Conservation (phyloP, 768 basidiomycete species). For the Termitomyces sp. region DNA sequence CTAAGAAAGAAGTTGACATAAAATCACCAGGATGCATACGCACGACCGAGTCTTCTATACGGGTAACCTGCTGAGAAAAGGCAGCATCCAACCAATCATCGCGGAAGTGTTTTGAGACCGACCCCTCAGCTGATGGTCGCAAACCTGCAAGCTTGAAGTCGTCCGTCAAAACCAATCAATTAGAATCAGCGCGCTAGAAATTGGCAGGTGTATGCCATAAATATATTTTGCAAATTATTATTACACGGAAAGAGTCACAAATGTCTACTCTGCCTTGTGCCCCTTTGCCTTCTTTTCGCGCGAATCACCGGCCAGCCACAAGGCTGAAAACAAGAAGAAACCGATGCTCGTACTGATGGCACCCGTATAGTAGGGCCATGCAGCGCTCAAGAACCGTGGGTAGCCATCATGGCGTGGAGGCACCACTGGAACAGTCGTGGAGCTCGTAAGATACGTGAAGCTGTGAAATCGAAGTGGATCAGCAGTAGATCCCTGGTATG, state of each 20-base stretch:
- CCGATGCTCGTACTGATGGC: conserved; percentile 86
- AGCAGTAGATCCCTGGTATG: neutral
- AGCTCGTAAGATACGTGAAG: conserved; percentile 70
- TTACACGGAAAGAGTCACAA: conserved; percentile 10
- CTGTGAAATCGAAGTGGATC: conserved; percentile 36
- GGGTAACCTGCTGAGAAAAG: neutral
- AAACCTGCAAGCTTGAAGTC: neutral
- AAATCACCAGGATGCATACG: neutral
- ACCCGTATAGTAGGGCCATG: conserved; percentile 93
- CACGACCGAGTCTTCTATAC: neutral
- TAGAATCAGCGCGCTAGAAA: neutral
- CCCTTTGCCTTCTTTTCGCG: conserved; percentile 54
- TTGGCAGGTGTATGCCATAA: conserved; percentile 2
- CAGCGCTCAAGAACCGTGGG: conserved; percentile 91
- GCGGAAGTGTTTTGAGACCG: neutral
- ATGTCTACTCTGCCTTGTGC: conserved; percentile 41
- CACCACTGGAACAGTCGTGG: conserved; percentile 81
- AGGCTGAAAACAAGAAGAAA: conserved; percentile 80
- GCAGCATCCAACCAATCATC: neutral
- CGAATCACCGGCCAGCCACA: conserved; percentile 89
- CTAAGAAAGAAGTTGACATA: neutral
- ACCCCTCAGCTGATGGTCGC: neutral
- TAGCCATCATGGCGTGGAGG: conserved; percentile 95
- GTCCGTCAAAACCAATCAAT: neutral
- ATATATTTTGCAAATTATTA: conserved; percentile 12